These are phyloP conservation scores for Mucor velutinosus DNA, from an alignment of 371 early-diverging fungal genomes.

Conservation along the genomic window DNA sequence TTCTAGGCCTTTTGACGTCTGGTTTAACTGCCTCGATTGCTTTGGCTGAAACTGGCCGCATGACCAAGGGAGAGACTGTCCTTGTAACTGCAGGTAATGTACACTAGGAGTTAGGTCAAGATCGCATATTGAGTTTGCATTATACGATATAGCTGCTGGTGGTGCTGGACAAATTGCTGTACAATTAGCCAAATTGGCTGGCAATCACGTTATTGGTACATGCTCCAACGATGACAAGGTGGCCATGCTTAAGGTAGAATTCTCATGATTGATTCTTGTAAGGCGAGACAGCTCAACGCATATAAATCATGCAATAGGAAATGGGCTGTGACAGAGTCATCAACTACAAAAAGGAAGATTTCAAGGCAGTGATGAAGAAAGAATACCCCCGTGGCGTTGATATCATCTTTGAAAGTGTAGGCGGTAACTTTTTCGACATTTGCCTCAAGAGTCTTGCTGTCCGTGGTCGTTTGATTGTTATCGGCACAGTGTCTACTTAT, in stretches of 20 bases:
- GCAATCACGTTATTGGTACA: conserved; percentile 57
- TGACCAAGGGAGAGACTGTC: conserved; percentile 43
- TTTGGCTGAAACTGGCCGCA: conserved; percentile 32
- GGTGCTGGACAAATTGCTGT: conserved; percentile 57
- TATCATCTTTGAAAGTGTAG: conserved; percentile 65
- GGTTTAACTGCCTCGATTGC: conserved; percentile 62
- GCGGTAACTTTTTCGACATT: conserved; percentile 57
- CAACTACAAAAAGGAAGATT: conserved; percentile 54
- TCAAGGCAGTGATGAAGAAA: conserved; percentile 52
- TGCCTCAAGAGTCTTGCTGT: conserved; percentile 51
- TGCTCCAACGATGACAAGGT: conserved; percentile 52
- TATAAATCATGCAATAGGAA: not conserved
- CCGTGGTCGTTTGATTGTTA: conserved; percentile 61
- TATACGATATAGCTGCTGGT: conserved; percentile 41
- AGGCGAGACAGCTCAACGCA: not conserved
- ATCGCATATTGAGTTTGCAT: not conserved
- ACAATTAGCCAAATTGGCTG: conserved; percentile 52
- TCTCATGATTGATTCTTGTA: not conserved
- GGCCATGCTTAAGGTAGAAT: conserved; percentile 39
- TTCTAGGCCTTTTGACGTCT: conserved; percentile 50
- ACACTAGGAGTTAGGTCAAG: not conserved
- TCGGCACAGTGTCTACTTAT: conserved; percentile 59
- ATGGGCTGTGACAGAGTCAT: conserved; percentile 52
- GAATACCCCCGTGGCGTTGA: conserved; percentile 63
- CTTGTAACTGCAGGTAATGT: conserved; percentile 45